These are phyloP conservation scores for Rosa multiflora DNA, from an alignment of 306 rosid genomes.

Conservation along the genomic window DNA sequence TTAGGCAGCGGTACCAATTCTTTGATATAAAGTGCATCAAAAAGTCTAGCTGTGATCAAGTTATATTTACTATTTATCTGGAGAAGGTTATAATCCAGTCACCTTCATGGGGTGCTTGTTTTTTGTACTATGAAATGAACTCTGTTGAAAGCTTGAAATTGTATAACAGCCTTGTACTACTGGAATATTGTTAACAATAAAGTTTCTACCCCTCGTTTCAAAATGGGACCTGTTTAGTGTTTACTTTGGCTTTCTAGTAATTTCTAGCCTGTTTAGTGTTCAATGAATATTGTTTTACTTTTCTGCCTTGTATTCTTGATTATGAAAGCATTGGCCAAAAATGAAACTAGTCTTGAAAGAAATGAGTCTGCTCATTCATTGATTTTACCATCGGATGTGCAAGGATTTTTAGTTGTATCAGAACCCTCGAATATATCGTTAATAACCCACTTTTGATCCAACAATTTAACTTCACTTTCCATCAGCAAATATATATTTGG, in stretches of 20 bases:
- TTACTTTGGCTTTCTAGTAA: background rate
- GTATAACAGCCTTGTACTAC: slow-evolving; percentile 20
- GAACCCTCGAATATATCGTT: no score
- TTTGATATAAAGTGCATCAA: slow-evolving; percentile 50
- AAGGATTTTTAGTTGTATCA: no score
- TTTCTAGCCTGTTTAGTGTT: background rate
- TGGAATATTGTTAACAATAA: slow-evolving; percentile 21
- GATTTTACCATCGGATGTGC: no score
- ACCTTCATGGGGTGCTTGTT: slow-evolving; percentile 33
- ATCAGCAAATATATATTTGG: no score
- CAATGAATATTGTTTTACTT: background rate
- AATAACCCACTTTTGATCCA: no score
- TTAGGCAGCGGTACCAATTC: slow-evolving; percentile 51
- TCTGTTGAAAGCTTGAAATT: slow-evolving; percentile 10
- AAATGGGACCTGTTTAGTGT: background rate
- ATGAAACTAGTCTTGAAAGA: no score
- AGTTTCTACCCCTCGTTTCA: slow-evolving; percentile 8
- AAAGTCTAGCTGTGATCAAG: slow-evolving; percentile 29
- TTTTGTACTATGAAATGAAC: slow-evolving; percentile 13
- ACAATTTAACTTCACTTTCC: no score
- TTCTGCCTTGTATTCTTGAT: no score
- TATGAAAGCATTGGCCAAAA: no score
- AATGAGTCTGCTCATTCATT: no score
- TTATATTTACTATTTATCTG: slow-evolving; percentile 28
- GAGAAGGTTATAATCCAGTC: slow-evolving; percentile 31